phyloP scores from a whole-genome alignment of 164 flowering plant species.

The Magnolia kwangsiensis region DNA sequence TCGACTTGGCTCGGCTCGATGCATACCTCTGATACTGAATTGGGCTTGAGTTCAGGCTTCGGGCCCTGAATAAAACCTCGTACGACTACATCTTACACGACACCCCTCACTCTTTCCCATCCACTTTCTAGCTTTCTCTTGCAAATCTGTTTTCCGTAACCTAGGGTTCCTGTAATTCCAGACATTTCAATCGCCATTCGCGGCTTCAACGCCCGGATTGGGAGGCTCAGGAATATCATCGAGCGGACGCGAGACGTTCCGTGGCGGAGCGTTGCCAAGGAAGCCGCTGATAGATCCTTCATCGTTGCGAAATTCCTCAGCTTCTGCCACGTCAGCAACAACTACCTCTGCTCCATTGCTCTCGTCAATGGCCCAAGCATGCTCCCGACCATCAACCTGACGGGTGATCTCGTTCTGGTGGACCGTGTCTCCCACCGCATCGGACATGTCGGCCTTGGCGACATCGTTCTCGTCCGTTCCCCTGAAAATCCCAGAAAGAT shows the following conservation, averaged over 20 bases:
- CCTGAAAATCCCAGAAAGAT: slow-evolving; percentile 56
- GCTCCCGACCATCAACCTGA: slow-evolving; percentile 59
- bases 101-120: background rate
- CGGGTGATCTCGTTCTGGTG: slow-evolving; percentile 44
- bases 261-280: slow-evolving; percentile 32
- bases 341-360: slow-evolving; percentile 40
- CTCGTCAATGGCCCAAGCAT: slow-evolving; percentile 81
- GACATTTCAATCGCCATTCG: background rate
- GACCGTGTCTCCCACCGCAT: slow-evolving; percentile 49
- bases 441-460: slow-evolving; percentile 46
- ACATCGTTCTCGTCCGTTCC: slow-evolving; percentile 51
- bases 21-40: too few species aligned
- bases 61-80: too few species aligned
- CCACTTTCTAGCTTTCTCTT: too few species aligned
- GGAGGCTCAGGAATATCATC: background rate
- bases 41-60: too few species aligned
- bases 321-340: slow-evolving; percentile 48
- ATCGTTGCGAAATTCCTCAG: slow-evolving; percentile 41
- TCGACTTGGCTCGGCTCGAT: too few species aligned
- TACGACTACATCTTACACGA: background rate
- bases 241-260: background rate
- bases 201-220: background rate
- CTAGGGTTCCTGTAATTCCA: background rate
- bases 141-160: too few species aligned
- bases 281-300: slow-evolving; percentile 32